Evolutionary conservation across 495 filamentous ascomycete species (phyloP), one percentile per base, ranked within the genome.

Genomic region (Aspergillus olivimuriae): DNA sequence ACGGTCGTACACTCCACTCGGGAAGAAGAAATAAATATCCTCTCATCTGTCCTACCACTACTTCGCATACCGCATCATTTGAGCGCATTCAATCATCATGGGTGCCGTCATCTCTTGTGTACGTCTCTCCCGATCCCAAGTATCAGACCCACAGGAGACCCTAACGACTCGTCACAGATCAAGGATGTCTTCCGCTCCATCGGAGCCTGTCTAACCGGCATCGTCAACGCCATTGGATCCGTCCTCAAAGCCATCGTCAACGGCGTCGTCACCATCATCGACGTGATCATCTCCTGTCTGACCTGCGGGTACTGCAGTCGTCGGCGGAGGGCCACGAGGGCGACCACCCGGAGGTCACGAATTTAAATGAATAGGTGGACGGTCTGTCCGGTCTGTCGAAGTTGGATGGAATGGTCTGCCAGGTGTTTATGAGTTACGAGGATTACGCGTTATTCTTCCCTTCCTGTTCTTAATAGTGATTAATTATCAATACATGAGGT

Each of bases 41-140:
- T n/a, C n/a, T n/a, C n/a, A 28, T 38, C 26, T 30, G 11, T 20
- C 18, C 1, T 21, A 21, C 17, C 20, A 38, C 18, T 11, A 28
- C 24, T 28, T 11, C 2, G 52, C 73, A n/a, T n/a, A n/a, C n/a
- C n/a, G n/a, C n/a, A n/a, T n/a, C n/a, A n/a, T n/a, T n/a, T n/a
- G n/a, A n/a, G n/a, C n/a, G n/a, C n/a, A n/a, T n/a, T n/a, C n/a
- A n/a, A n/a, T n/a, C n/a, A 86, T 70, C 60, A 97, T 97, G 91
- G 91, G 91, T 71, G 90, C 87, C 69, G 86, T 96, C 63, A 77
- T 94, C 47, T 95, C 89, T 66, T 95, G 91, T 56, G 91, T 97
- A 90, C 53, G 89, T 83, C 44, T 41, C 32, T 43, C 33, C 22
- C 12, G 26, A 18, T n/a, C 4, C 2, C 24, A 22, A 39, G 34